These are phyloP conservation scores for Stagonosporopsis chrysanthemi DNA, from an alignment of 2,329 filamentous ascomycete species.

Conservation along the genomic window DNA sequence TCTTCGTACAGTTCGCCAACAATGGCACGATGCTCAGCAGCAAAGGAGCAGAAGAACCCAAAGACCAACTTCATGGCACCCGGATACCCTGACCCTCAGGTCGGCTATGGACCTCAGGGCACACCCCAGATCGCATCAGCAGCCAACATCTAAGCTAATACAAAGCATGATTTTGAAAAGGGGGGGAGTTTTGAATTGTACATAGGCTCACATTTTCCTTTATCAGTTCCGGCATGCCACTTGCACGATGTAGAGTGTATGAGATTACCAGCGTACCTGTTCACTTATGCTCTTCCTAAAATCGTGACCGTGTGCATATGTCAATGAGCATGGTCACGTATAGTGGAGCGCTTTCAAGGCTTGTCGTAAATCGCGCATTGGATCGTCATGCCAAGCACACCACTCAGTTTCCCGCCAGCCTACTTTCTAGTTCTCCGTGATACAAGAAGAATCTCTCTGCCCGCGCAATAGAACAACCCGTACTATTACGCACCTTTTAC, in stretches of 20 bases:
- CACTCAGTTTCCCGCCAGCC: not conserved
- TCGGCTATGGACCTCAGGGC: conserved; percentile 49
- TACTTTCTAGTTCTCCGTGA: not conserved
- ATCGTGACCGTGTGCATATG: not conserved
- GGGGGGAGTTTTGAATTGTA: conserved; percentile 35
- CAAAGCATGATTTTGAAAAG: conserved; percentile 22
- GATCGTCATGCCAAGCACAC: conserved; percentile 14
- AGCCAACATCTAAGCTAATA: conserved; percentile 33
- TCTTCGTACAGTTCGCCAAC: conserved; percentile 79
- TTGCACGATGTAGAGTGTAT: conserved; percentile 32
- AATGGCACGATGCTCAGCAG: conserved; percentile 96
- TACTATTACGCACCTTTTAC: not conserved
- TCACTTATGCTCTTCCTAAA: conserved; percentile 5
- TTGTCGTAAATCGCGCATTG: conserved; percentile 4
- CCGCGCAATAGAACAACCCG: not conserved
- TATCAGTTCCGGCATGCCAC: conserved; percentile 28
- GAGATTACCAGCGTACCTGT: conserved; percentile 32
- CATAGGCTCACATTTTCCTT: conserved; percentile 40
- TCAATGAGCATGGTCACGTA: not conserved
- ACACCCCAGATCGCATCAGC: conserved; percentile 30
- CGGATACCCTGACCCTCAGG: conserved; percentile 53
- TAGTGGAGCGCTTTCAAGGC: not conserved
- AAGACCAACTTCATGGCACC: conserved; percentile 61
- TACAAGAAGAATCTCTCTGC: not conserved
- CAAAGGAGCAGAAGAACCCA: conserved; percentile 72